phyloP scores from a whole-genome alignment of 129 eudicot genomes.

The Heracleum sosnowskyi region DNA sequence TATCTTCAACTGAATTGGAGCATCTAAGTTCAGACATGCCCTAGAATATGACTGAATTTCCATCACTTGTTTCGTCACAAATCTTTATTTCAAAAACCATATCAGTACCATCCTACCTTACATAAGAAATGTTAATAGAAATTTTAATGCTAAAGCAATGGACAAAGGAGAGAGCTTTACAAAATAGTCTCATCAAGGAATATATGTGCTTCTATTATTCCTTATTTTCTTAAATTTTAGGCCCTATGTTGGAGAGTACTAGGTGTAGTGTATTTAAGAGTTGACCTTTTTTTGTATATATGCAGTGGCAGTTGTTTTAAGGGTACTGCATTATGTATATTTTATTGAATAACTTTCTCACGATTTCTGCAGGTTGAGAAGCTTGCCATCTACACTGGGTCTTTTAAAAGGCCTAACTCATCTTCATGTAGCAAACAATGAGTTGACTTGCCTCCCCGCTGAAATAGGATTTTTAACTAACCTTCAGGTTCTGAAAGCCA shows the following conservation, averaged over 20 bases:
- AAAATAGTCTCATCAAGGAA: background rate
- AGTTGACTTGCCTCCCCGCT: conserved; percentile 53
- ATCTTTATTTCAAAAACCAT: background rate
- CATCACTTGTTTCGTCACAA: background rate
- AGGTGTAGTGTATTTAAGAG: background rate
- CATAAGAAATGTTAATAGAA: background rate
- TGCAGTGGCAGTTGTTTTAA: background rate
- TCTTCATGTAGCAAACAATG: conserved; percentile 62
- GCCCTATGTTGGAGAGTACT: background rate
- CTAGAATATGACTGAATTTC: background rate
- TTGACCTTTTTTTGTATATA: background rate
- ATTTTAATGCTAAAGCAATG: background rate
- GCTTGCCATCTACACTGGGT: conserved; percentile 65
- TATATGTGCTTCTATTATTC: background rate
- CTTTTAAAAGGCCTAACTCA: conserved; percentile 61
- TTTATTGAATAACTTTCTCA: conserved; percentile 7
- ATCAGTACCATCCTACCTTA: background rate
- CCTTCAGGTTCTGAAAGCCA: conserved; percentile 70
- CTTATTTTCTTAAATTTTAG: background rate
- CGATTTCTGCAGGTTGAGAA: conserved; percentile 51
- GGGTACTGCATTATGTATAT: background rate
- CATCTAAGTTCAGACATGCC: background rate
- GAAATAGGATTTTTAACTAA: conserved; percentile 60
- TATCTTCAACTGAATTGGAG: background rate
- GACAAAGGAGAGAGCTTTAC: background rate